phyloP scores from a whole-genome alignment of 2,329 filamentous ascomycete genomes.

The Aspergillus vadensis region DNA sequence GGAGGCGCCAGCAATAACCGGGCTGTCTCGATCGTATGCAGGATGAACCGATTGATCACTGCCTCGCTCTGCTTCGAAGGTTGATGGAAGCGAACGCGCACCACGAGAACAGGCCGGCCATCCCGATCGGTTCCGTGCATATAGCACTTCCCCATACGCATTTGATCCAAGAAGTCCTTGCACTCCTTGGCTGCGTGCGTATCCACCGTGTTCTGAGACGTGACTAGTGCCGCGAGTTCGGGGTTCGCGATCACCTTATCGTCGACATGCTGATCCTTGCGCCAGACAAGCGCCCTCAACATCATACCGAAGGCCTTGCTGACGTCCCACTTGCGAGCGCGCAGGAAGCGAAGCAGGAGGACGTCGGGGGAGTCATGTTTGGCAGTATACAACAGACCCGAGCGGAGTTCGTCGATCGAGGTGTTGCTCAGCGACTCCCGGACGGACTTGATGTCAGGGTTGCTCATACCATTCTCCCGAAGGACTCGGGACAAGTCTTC shows the following conservation, averaged over 20 bases:
- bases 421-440: conserved; percentile 74
- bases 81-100: conserved; percentile 77
- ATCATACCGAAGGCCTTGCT: conserved; percentile 90
- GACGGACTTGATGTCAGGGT: conserved; percentile 70
- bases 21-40: conserved; percentile 91
- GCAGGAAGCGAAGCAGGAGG: conserved; percentile 74
- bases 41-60: conserved; percentile 81
- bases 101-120: conserved; percentile 80
- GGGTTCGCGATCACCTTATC: conserved; percentile 77
- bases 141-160: conserved; percentile 88
- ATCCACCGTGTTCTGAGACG: conserved; percentile 61
- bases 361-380: conserved; percentile 93
- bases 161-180: conserved; percentile 76
- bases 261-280: conserved; percentile 77
- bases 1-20: conserved; percentile 74
- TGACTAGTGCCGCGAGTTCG: conserved; percentile 66
- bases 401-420: conserved; percentile 72
- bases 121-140: conserved; percentile 81
- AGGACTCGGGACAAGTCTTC: conserved; percentile 24
- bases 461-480: conserved; percentile 22
- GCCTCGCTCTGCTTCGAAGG: conserved; percentile 83
- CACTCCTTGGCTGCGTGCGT: conserved; percentile 64
- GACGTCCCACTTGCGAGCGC: conserved; percentile 89
- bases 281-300: conserved; percentile 87
- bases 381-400: conserved; percentile 82